Evolutionary conservation across 208 protist species (phyloP), one percentile per base, ranked within the genome.

Genomic region (Crithidia sp.): DNA sequence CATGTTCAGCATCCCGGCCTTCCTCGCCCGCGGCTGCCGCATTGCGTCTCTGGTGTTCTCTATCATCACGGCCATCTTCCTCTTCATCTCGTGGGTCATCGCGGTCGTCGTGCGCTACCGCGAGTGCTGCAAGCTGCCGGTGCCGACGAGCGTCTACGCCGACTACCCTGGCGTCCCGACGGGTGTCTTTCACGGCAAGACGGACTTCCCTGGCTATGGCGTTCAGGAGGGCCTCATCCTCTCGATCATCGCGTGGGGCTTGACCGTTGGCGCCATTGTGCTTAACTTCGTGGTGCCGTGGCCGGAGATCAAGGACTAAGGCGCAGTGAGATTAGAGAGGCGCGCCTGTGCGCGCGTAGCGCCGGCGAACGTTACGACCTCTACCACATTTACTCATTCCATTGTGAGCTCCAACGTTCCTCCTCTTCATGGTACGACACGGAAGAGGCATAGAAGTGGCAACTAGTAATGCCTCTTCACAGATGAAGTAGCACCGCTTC

Each of bases 211-310:
- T 0, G 77, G 78, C 62, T 93, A 90, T 64, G 76, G 82, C 9
- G 74, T 91, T 19, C 71, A 79, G 41, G 84, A 91, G 66, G 83
- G 85, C 44, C 63, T 93, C 13, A 69, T 80, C 28, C 67, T 90
- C 12, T 40, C 67, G 17, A 90, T 88, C 52, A 45, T 91, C 14
- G 83, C 65, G 39, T 89, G 84, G 85, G 54, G 85, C 41, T 50
- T 84, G 5, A 68, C 49, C 40, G 58, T 79, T 10, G 40, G 44
- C 3, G 86, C 81, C 28, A 57, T 76, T 10, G 52, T 88, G 10
- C 47, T 80, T 4, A 90, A 92, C 77, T 69, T 89, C n/a, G 43
- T 80, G 4, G 64, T 90, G 6, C 78, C 81, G 28, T 85, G 82
- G 84, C 66, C 73, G 0, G 60, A 79, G 44, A 41, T 81, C 55